Conservation (phyloP, 106 monocot species). For the Dendrobium chrysotoxum region DNA sequence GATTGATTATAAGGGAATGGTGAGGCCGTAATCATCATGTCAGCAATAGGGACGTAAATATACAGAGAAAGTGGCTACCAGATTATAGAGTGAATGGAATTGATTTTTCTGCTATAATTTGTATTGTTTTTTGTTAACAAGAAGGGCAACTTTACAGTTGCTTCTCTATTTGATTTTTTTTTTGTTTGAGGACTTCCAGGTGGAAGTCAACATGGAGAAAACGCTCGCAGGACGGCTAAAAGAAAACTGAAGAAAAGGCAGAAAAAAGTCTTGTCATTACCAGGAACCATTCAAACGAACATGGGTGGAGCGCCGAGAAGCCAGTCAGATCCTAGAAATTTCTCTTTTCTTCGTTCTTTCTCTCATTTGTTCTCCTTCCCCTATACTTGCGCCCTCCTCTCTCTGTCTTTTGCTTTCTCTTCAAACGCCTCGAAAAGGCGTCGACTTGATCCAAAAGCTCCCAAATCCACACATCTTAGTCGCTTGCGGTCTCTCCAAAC, state of each 20-base stretch:
- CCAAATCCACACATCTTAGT: not conserved
- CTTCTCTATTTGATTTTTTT: too few species aligned
- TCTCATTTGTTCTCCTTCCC: not conserved
- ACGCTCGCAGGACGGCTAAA: not conserved
- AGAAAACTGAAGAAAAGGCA: not conserved
- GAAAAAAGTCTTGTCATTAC: not conserved
- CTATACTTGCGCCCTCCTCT: not conserved
- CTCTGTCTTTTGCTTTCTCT: not conserved
- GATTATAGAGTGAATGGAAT: too few species aligned
- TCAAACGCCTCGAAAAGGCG: conserved; percentile 2
- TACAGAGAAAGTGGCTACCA: too few species aligned
- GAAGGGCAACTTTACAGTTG: too few species aligned
- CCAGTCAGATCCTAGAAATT: not conserved
- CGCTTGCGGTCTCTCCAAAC: not conserved
- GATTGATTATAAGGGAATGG: too few species aligned
- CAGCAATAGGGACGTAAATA: too few species aligned
- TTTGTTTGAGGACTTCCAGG: too few species aligned
- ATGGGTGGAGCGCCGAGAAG: not conserved
- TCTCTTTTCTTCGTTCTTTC: not conserved
- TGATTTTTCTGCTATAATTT: too few species aligned
- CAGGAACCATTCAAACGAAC: not conserved
- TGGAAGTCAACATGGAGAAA: not conserved
- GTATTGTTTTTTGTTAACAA: too few species aligned
- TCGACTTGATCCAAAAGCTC: not conserved
- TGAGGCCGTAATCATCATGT: too few species aligned